Conservation (phyloP, 192 early-diverging fungal species). For the Kappamyces sp. region DNA sequence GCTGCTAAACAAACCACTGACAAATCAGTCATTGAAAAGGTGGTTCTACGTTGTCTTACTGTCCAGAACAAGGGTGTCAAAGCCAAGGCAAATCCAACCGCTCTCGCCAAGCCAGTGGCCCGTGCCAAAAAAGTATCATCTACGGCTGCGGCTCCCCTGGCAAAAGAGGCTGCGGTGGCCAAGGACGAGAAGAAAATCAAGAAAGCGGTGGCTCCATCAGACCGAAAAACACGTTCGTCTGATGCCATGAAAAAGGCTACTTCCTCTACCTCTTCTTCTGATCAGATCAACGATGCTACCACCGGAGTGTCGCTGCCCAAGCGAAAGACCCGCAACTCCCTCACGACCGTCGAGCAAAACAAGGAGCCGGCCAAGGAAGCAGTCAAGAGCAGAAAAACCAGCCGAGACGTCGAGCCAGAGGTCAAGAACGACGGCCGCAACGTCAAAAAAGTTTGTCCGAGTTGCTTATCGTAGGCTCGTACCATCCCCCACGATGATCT, state of each 20-base stretch:
- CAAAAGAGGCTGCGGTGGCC: too few species aligned
- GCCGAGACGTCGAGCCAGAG: not conserved
- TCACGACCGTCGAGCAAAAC: not conserved
- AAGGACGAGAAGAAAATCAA: too few species aligned
- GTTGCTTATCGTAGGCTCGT: not conserved
- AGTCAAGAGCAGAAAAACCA: conserved; percentile 1
- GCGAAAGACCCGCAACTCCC: not conserved
- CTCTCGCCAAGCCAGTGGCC: conserved; percentile 1
- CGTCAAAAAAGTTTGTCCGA: too few species aligned
- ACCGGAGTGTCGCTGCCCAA: not conserved
- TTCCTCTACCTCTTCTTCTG: too few species aligned
- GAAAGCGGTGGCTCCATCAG: too few species aligned
- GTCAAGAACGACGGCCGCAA: too few species aligned
- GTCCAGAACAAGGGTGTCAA: conserved; percentile 14
- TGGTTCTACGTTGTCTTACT: not conserved
- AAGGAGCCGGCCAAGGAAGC: not conserved
- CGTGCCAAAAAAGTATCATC: conserved; percentile 4
- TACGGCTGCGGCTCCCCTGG: not conserved
- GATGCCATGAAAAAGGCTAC: too few species aligned
- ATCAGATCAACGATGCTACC: not conserved
- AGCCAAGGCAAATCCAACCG: conserved; percentile 2
- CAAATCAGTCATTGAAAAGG: not conserved
- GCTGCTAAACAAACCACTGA: conserved; percentile 1
- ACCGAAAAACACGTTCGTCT: too few species aligned
- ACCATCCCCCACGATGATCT: conserved; percentile 51